Evolutionary conservation across 2,329 filamentous ascomycete genomes (phyloP), one percentile per base, ranked within the genome.

Genomic region (Penicillium crustosum): DNA sequence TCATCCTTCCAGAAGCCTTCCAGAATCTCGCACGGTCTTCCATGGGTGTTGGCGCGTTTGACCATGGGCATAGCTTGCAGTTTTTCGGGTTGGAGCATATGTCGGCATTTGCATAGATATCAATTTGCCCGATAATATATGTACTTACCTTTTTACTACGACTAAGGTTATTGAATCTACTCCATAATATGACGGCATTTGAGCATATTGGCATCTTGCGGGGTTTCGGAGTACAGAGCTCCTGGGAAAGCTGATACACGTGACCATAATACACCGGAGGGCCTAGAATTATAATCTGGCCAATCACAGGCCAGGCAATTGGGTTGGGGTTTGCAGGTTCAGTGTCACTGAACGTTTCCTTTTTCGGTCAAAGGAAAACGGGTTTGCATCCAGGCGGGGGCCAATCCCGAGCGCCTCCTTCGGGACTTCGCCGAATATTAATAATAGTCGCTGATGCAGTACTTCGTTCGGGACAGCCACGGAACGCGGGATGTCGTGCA

Each of bases 1-100:
- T 55, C 61, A 21, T 29, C 57, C 60, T 66, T 66, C 65, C 60
- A 64, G 65, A 66, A 64, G 42, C 10, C 49, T 67, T 66, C 63
- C 56, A 59, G 60, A 65, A 66, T 21, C 39, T 44, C 25, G 53
- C 50, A 47, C 19, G 47, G 36, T 27, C 59, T 53, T 56, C 59
- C 49, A 6, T 50, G 54, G 57, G 15, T 36, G 33, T 56, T 38
- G 38, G 49, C 31, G 38, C 53, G 7, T 56, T 50, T 50, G 55
- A 65, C 62, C 62, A 63, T 63, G 62, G 61, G 47, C 39, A 54
- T 54, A 47, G 48, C 55, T 58, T 58, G 53, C 38, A 53, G 39
- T 31, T 57, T 43, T 43, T 42, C 19, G 8, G 35, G 27, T 47
- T 45, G 12, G 27, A 23, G 39, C 29, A 45, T 17, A 43, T 53